Percentiles rank a stretch among this genome's conserved stretches.
Conservation (phyloP, 306 rosid species). For the Gleditsia sinensis region DNA sequence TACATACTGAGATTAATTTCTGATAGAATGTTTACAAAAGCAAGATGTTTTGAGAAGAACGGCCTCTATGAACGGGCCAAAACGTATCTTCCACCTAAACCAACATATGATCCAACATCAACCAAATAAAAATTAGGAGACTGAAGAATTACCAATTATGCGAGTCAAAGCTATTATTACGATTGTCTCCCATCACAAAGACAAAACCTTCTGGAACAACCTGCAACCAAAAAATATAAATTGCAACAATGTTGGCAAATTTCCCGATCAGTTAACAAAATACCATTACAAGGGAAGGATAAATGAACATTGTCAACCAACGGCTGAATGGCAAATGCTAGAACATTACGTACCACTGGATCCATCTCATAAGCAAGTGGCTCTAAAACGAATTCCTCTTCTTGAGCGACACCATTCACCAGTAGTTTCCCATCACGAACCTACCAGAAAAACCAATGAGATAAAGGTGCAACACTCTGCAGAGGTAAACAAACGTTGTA, state of each 20-base stretch:
- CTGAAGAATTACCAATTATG: constrained; percentile 74
- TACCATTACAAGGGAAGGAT: background rate
- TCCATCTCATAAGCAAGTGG: constrained; percentile 85
- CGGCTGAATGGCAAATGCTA: background rate
- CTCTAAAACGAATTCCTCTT: constrained; percentile 74
- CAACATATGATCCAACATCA: constrained; percentile 16
- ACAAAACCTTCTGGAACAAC: constrained; percentile 90
- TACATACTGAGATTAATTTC: background rate
- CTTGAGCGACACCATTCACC: constrained; percentile 73
- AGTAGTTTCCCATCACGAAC: constrained; percentile 77
- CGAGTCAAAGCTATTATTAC: constrained; percentile 93
- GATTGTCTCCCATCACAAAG: constrained; percentile 96
- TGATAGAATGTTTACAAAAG: constrained; percentile 40
- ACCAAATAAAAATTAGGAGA: constrained; percentile 2
- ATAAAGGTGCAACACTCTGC: background rate
- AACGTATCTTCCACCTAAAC: constrained; percentile 29
- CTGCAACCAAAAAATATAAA: constrained; percentile 50
- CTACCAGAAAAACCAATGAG: constrained; percentile 39
- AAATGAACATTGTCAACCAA: background rate
- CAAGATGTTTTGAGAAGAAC: constrained; percentile 40
- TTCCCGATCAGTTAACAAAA: constrained; percentile 2
- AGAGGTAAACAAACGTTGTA: background rate
- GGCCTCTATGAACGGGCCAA: constrained; percentile 36
- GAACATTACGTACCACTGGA: constrained; percentile 60
- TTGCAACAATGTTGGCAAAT: constrained; percentile 2